Base-by-base conservation (phyloP, 140 eudicot species). In the Senecio squalidus region DNA sequence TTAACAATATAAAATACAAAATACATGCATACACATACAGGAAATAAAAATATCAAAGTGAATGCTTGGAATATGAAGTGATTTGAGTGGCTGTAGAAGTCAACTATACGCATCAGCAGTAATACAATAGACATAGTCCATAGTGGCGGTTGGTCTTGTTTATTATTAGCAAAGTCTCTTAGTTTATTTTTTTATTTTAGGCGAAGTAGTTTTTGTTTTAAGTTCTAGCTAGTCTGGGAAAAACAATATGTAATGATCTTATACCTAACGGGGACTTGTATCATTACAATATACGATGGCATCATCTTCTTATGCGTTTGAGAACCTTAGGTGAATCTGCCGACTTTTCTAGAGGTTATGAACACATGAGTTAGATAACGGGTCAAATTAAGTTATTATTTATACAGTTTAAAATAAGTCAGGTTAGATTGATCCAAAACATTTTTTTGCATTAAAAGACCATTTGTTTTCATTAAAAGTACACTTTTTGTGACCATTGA, bases 161-260 rank as follows among this genome's bases (percentile, higher is more conserved):
- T 40, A 22, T 62, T 40, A 27, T 4, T 62, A 31, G 34, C 0
- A 13, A 34, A 9, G 43, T 47, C 47, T 41, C 41, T 43, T 27
- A 18, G 60, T 36, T 47, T 34, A 9, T 47, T 58, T 24, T 8
- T 67, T 68, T 58, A 22, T 58, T 68, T 45, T 25, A 6, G 59
- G 47, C 47, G n/a, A 5, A 58, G 29, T 20, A 2, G 33, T 29
- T 47, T 62, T 33, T 48, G 21, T 62, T 31, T 63, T 41, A 49
- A 6, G 36, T 14, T 13, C 30, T 20, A 6, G 40, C n/a, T 9
- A 4, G 14, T 8, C 46, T n/a, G 16, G 36, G 33, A 68, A 57
- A 48, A 24, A 43, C 67, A 68, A 23, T 33, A 31, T 13, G 60
- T 68, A 45, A 47, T 10, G 73, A 45, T 67, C 50, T 45, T 68